A percentile compares a stretch with the other conserved stretches of the same genome.
phyloP scores from a whole-genome alignment of 2,329 filamentous ascomycete species.

The Colletotrichum plurivorum region DNA sequence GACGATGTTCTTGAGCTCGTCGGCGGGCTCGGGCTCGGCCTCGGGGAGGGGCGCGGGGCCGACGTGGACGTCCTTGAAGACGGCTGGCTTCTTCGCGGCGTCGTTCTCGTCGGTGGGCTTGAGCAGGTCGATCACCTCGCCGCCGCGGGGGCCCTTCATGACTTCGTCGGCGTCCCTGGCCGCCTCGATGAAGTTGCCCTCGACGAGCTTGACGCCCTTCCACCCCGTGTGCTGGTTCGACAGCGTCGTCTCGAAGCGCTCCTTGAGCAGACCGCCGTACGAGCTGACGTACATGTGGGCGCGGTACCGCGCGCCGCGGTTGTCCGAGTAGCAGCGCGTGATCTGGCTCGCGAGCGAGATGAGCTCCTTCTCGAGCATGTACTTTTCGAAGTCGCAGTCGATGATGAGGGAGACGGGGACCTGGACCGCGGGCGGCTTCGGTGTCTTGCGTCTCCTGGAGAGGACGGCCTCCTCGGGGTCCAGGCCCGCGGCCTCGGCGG shows the following conservation, averaged over 20 bases:
- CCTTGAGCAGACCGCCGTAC: conserved; percentile 81
- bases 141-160: conserved; percentile 73
- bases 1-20: conserved; percentile 69
- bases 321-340: conserved; percentile 91
- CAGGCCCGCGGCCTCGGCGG: conserved; percentile 57
- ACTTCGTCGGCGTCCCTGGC: conserved; percentile 74
- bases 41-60: conserved; percentile 51
- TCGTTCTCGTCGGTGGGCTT: conserved; percentile 51
- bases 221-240: conserved; percentile 80
- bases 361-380: conserved; percentile 90
- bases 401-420: conserved; percentile 86
- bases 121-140: conserved; percentile 72
- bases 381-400: conserved; percentile 91
- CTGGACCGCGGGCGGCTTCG: conserved; percentile 57
- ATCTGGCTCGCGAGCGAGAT: conserved; percentile 88
- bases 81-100: conserved; percentile 46
- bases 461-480: conserved; percentile 53
- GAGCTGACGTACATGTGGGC: conserved; percentile 83
- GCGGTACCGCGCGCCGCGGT: conserved; percentile 76
- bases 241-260: conserved; percentile 85
- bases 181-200: conserved; percentile 80
- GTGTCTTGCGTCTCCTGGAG: conserved; percentile 48
- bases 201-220: conserved; percentile 82
- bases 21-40: conserved; percentile 47
- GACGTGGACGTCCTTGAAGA: conserved; percentile 48